Evolutionary conservation across 495 filamentous ascomycete genomes (phyloP).

Genomic region (Amorphotheca resinae): DNA sequence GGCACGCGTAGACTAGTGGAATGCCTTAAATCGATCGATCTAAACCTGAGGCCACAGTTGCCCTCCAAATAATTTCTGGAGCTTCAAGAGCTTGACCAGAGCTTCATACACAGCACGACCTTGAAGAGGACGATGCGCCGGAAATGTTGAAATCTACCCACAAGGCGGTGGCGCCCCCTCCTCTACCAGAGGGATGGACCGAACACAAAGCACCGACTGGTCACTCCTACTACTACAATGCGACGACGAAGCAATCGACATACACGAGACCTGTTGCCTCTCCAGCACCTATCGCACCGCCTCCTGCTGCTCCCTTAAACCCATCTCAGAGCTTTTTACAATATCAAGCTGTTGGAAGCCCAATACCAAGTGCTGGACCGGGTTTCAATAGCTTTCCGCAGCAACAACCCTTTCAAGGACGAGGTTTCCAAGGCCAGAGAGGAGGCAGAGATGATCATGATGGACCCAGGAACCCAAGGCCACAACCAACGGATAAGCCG

Average conservation of each 20-base stretch:
- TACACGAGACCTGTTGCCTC: slow-evolving; percentile 54
- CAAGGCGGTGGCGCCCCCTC: slow-evolving; percentile 36
- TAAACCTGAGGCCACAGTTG: slow-evolving; percentile 5
- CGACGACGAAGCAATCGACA: slow-evolving; percentile 75
- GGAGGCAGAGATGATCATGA: slow-evolving; percentile 23
- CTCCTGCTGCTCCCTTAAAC: slow-evolving; percentile 15
- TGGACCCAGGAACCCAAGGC: slow-evolving; percentile 16
- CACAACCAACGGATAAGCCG: slow-evolving; percentile 64
- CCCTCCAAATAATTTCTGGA: too few species aligned
- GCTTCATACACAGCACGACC: too few species aligned
- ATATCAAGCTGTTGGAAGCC: slow-evolving; percentile 31
- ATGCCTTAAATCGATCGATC: neutral
- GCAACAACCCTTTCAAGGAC: slow-evolving; percentile 19
- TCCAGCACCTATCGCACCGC: slow-evolving; percentile 15
- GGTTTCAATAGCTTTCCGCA: slow-evolving; percentile 29
- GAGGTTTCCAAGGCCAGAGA: slow-evolving; percentile 24
- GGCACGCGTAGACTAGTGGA: slow-evolving; percentile 7
- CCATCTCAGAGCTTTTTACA: slow-evolving; percentile 31
- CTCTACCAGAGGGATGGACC: slow-evolving; percentile 74
- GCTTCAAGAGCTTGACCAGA: too few species aligned
- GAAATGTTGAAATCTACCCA: slow-evolving; percentile 54
- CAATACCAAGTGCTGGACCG: slow-evolving; percentile 20
- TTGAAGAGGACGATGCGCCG: neutral
- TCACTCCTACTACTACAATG: slow-evolving; percentile 82
- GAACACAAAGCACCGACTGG: slow-evolving; percentile 87